phyloP scores from a whole-genome alignment of 768 basidiomycete genomes.

The Panus rudis region DNA sequence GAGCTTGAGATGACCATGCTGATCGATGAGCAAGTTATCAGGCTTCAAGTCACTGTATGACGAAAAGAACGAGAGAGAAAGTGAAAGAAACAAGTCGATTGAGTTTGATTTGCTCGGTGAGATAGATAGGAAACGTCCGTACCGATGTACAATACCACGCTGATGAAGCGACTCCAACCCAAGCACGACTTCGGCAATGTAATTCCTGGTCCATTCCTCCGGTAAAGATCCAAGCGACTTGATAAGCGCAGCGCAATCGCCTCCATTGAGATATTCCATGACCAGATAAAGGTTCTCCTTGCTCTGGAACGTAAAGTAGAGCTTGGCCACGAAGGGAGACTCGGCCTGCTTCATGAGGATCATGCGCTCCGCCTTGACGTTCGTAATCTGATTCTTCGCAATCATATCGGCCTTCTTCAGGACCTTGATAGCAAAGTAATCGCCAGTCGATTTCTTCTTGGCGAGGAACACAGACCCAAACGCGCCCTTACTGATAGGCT shows the following conservation, averaged over 20 bases:
- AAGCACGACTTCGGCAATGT: slow-evolving; percentile 92
- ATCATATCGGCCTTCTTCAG: slow-evolving; percentile 99
- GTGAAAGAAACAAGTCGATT: neutral
- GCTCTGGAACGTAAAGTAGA: slow-evolving; percentile 99
- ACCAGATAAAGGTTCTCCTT: slow-evolving; percentile 98
- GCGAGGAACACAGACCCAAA: slow-evolving; percentile 98
- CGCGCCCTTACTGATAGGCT: slow-evolving; percentile 97
- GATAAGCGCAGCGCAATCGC: slow-evolving; percentile 95
- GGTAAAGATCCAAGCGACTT: slow-evolving; percentile 90
- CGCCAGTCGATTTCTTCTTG: slow-evolving; percentile 96
- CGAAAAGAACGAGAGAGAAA: slow-evolving; percentile 4
- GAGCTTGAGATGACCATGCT: slow-evolving; percentile 93
- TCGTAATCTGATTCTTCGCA: slow-evolving; percentile 99
- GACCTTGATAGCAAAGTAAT: slow-evolving; percentile 99
- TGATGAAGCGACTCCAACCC: slow-evolving; percentile 96
- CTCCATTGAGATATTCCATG: slow-evolving; percentile 99
- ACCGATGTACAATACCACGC: slow-evolving; percentile 96
- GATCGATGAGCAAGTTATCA: slow-evolving; percentile 95
- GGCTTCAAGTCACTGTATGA: slow-evolving; percentile 95
- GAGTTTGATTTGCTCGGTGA: slow-evolving; percentile 2
- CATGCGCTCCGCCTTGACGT: slow-evolving; percentile 99
- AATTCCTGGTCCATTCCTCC: slow-evolving; percentile 96
- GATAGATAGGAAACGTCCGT: slow-evolving; percentile 20
- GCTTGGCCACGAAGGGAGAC: slow-evolving; percentile 94
- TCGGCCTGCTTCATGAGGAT: slow-evolving; percentile 99